Evolutionary conservation across 75 land plant genomes (phyloP).

Genomic region (Pseudotsuga menziesii): DNA sequence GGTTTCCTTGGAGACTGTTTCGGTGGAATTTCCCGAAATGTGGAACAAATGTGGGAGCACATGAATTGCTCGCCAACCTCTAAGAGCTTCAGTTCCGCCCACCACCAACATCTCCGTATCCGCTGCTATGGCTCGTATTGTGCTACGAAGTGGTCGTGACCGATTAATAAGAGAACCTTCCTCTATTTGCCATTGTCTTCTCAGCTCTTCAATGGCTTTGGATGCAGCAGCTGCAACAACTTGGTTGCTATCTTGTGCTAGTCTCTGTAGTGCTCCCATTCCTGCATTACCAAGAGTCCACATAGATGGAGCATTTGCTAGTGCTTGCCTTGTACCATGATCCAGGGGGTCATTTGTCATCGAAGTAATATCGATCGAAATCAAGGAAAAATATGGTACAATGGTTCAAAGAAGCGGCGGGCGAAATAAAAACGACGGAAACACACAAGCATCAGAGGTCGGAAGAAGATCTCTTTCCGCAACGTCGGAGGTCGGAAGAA

Average conservation of each 20-base stretch:
- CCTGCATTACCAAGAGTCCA: slow-evolving; percentile 99
- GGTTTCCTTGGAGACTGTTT: no score
- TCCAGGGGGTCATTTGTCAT: no score
- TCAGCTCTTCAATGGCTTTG: slow-evolving; percentile 78
- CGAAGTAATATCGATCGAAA: no score
- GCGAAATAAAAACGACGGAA: no score
- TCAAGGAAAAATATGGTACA: no score
- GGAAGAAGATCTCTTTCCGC: no score
- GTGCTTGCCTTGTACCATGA: slow-evolving; percentile 95
- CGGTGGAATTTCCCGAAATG: slow-evolving; percentile 37
- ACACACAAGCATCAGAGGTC: no score
- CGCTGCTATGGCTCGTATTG: slow-evolving; percentile 81
- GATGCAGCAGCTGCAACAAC: slow-evolving; percentile 88
- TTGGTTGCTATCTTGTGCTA: slow-evolving; percentile 87
- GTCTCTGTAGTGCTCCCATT: slow-evolving; percentile 98
- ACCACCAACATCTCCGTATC: slow-evolving; percentile 69
- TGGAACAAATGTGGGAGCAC: slow-evolving; percentile 66
- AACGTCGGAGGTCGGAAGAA: no score
- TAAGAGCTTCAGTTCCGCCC: slow-evolving; percentile 76
- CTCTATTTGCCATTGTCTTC: slow-evolving; percentile 76
- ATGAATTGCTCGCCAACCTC: slow-evolving; percentile 66
- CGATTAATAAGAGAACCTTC: slow-evolving; percentile 51
- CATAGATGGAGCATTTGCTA: slow-evolving; percentile 98
- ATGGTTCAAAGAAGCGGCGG: no score
- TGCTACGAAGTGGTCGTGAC: slow-evolving; percentile 65